Evolutionary conservation across 2,329 filamentous ascomycete species (phyloP), one percentile per base, ranked within the genome.

Genomic region (Aspergillus tubingensis): DNA sequence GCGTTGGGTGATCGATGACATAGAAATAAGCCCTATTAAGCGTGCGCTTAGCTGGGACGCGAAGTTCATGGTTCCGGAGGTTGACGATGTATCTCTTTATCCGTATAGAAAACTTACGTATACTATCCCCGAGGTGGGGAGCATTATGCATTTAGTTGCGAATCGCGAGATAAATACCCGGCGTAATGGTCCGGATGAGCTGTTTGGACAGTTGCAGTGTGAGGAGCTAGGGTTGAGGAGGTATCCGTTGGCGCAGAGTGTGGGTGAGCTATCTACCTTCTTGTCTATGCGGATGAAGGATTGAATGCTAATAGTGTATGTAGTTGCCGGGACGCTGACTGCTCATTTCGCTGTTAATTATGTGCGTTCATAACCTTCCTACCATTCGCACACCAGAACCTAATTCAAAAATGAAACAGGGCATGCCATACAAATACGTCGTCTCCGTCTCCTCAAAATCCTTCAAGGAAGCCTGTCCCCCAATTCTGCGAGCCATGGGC

Each of bases 341-440:
- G 73, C 76, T 1, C 81, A 84, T 43, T 84, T 83, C 62, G 69
- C 74, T 0, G 77, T 79, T 13, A 84, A 85, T 67, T 82, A 79
- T 62, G 79, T 80, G 63, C 65, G 76, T 62, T 6, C 25, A 32
- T 5, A 4, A 13, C 30, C 5, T 11, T 5, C 11, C 30, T 32
- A 32, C 5, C 30, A 30, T 30, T 3, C 8, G 0, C 27, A 30
- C 27, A 30, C 8, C 27, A 30, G 8, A 30, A 10, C 27, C 27
- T 30, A 30, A 23, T 21, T 21, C 3, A 21, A 21, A 21, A 21
- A 30, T 13, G 11, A 15, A 36, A 36, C 11, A 82, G 75, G 85
- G 85, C 3, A 83, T 85, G 79, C 83, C 83, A 0, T 87, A 87
- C 69, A 86, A 86, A 60, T 87, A 84, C 68, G 77, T 86, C 32